Percentiles rank a stretch among this genome's conserved stretches.
These are phyloP conservation scores for Beta macrorhiza DNA, from an alignment of 179 eudicot species.

Conservation along the genomic window DNA sequence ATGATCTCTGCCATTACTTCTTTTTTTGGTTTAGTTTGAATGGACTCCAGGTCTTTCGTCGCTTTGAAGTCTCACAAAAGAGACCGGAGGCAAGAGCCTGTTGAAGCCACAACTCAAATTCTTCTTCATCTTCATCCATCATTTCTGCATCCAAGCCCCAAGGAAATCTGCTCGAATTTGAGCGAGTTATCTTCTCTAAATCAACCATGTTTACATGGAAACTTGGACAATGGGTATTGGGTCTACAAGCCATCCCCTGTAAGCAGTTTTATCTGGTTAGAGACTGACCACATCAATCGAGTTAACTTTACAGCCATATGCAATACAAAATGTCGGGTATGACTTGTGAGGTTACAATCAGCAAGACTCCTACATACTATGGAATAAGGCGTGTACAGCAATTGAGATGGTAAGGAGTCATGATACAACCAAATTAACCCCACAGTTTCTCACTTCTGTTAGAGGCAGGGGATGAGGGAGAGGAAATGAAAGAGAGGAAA, in stretches of 20 bases:
- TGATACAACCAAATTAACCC: not conserved
- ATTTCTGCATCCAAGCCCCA: slow-evolving; percentile 95
- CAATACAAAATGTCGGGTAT: not conserved
- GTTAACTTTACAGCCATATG: not conserved
- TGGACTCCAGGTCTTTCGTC: slow-evolving; percentile 95
- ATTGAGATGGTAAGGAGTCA: not conserved
- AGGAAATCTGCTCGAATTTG: slow-evolving; percentile 82
- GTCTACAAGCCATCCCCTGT: slow-evolving; percentile 98
- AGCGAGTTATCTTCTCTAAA: slow-evolving; percentile 71
- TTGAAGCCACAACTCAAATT: slow-evolving; percentile 92
- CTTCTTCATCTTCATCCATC: slow-evolving; percentile 82
- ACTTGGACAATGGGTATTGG: slow-evolving; percentile 91
- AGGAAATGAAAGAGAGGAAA: too few relatives aligned
- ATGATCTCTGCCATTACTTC: slow-evolving; percentile 69
- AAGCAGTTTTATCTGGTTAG: slow-evolving; percentile 10
- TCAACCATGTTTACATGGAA: slow-evolving; percentile 99
- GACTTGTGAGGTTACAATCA: not conserved
- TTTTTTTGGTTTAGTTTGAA: slow-evolving; percentile 73
- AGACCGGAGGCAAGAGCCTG: slow-evolving; percentile 95
- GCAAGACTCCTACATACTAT: not conserved
- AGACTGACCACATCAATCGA: not conserved
- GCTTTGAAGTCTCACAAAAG: slow-evolving; percentile 81
- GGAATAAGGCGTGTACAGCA: slow-evolving; percentile 32
- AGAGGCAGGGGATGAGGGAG: not conserved
- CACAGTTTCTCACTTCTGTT: not conserved